phyloP scores from a whole-genome alignment of 2,329 filamentous ascomycete species.

The Aspergillus fumigatus region DNA sequence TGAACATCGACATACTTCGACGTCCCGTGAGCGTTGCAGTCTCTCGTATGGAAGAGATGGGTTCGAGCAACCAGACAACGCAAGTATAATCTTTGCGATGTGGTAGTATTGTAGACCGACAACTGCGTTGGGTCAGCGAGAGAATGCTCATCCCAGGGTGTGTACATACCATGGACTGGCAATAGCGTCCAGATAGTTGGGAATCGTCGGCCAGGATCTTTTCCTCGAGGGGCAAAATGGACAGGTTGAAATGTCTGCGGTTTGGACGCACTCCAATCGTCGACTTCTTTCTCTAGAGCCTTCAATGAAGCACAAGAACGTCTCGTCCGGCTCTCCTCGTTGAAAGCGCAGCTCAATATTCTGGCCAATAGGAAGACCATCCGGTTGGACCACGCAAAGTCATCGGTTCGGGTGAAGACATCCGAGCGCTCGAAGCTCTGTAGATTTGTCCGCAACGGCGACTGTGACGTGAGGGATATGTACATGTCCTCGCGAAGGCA shows the following conservation, averaged over 20 bases:
- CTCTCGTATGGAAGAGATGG: conserved; percentile 14
- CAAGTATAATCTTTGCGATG: conserved; percentile 27
- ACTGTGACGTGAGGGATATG: conserved; percentile 30
- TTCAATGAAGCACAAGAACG: background rate
- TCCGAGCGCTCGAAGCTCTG: conserved; percentile 31
- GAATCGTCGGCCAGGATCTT: conserved; percentile 18
- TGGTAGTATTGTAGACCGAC: conserved; percentile 34
- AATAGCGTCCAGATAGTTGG: conserved; percentile 29
- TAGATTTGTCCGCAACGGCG: conserved; percentile 31
- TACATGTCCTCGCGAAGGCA: conserved; percentile 39
- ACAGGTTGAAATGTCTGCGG: conserved; percentile 26
- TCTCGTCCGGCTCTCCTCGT: conserved; percentile 1
- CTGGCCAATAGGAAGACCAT: conserved; percentile 35
- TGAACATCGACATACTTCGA: conserved; percentile 13
- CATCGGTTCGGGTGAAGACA: conserved; percentile 29
- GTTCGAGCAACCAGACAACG: conserved; percentile 13
- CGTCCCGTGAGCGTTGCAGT: conserved; percentile 16
- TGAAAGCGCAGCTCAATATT: conserved; percentile 21
- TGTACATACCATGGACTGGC: conserved; percentile 24
- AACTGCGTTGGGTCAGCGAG: conserved; percentile 14
- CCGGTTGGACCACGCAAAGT: conserved; percentile 34
- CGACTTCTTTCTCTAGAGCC: conserved; percentile 12
- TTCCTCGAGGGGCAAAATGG: conserved; percentile 15
- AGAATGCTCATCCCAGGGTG: no score
- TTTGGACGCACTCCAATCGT: conserved; percentile 19